Evolutionary conservation across 495 filamentous ascomycete species (phyloP).

Genomic region (Cercophora newfieldiana): DNA sequence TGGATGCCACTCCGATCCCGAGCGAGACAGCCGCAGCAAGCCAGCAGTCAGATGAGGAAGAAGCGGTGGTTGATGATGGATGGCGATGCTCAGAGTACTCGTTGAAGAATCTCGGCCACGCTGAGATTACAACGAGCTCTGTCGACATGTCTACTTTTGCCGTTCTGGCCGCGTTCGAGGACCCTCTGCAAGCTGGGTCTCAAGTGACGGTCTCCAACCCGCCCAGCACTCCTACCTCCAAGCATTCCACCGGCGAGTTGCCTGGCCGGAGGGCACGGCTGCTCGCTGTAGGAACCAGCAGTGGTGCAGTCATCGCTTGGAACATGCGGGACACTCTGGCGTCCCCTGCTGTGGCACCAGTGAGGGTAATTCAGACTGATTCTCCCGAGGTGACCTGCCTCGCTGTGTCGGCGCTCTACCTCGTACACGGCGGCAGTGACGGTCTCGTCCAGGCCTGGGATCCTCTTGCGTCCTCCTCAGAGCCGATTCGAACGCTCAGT

Average conservation of each 20-base stretch:
- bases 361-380: constrained; percentile 85
- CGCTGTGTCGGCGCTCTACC: constrained; percentile 80
- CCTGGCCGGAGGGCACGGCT: constrained; percentile 84
- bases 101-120: constrained; percentile 32
- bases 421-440: constrained; percentile 93
- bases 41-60: not conserved
- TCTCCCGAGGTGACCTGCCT: constrained; percentile 85
- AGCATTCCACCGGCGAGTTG: constrained; percentile 51
- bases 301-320: constrained; percentile 80
- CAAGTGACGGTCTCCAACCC: constrained; percentile 19
- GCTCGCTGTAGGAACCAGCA: constrained; percentile 76
- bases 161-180: constrained; percentile 69
- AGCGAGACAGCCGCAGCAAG: not conserved
- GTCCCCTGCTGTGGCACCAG: constrained; percentile 55
- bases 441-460: constrained; percentile 97
- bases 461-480: constrained; percentile 75
- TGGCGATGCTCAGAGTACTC: constrained; percentile 38
- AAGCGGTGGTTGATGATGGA: constrained; percentile 29
- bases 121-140: constrained; percentile 64
- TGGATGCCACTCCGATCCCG: not conserved
- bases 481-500: constrained; percentile 84
- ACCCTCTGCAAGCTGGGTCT: constrained; percentile 54
- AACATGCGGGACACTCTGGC: constrained; percentile 67
- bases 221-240: constrained; percentile 29
- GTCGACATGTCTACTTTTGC: constrained; percentile 79